phyloP scores from a whole-genome alignment of 2,329 filamentous ascomycete species.

The Cryphonectria naterciae region DNA sequence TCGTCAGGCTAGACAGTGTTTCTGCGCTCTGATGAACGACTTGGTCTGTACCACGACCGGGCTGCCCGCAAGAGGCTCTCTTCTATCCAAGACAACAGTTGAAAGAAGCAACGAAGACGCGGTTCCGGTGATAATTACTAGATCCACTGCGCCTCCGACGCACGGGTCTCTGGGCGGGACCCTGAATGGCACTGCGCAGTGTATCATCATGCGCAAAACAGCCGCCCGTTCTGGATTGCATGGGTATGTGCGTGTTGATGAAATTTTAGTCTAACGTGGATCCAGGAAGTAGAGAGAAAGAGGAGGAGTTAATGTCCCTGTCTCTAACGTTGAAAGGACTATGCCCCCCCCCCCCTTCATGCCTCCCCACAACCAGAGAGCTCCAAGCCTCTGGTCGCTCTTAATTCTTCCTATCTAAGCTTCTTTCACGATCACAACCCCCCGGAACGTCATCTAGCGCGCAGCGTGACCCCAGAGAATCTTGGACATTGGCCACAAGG shows the following conservation, averaged over 20 bases:
- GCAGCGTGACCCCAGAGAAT: conserved; percentile 10
- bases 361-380: conserved; percentile 21
- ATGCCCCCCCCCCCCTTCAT: conserved; percentile 5
- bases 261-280: conserved; percentile 46
- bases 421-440: conserved; percentile 22
- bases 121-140: conserved; percentile 10
- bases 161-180: conserved; percentile 4
- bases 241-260: conserved; percentile 38
- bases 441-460: conserved; percentile 14
- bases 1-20: conserved; percentile 25
- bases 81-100: conserved; percentile 17
- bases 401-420: conserved; percentile 18
- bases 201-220: conserved; percentile 21
- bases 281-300: conserved; percentile 30
- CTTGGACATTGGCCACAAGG: conserved; percentile 14
- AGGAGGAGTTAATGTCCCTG: conserved; percentile 20
- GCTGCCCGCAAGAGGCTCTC: conserved; percentile 18
- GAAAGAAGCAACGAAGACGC: conserved; percentile 4
- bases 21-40: conserved; percentile 26
- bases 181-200: neutral
- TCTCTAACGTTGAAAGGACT: conserved; percentile 10
- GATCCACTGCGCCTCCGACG: neutral
- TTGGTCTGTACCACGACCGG: conserved; percentile 23
- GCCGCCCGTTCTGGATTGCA: conserved; percentile 12
- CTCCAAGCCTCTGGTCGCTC: conserved; percentile 19